Evolutionary conservation across 2,329 filamentous ascomycete species (phyloP).

Genomic region (Hypoxylon sp.): DNA sequence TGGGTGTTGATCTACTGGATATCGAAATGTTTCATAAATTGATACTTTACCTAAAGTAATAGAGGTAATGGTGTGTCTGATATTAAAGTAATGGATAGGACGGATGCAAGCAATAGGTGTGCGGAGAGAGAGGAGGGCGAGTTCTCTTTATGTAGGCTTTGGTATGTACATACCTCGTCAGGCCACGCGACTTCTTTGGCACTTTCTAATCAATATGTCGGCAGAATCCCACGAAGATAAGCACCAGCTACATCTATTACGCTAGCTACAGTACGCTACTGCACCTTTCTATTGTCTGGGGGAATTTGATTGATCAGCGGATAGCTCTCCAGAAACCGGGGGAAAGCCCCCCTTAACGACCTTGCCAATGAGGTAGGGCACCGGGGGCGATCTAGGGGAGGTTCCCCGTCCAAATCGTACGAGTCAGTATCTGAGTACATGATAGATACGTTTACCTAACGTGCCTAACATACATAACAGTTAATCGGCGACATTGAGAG

Average conservation of each 20-base stretch:
- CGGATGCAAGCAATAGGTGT: not conserved
- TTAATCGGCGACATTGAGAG: constrained; percentile 9
- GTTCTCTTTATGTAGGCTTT: constrained; percentile 32
- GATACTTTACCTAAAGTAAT: constrained; percentile 4
- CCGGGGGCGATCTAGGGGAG: constrained; percentile 37
- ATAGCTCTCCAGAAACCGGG: constrained; percentile 18
- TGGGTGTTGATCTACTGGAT: constrained; percentile 7
- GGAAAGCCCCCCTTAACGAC: constrained; percentile 44
- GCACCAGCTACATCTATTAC: constrained; percentile 1
- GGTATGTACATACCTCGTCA: constrained; percentile 4
- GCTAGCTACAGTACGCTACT: constrained; percentile 31
- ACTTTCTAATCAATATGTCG: constrained; percentile 26
- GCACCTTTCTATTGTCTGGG: constrained; percentile 30
- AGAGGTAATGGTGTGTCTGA: not conserved
- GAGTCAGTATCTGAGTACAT: constrained; percentile 2
- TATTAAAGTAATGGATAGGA: constrained; percentile 3
- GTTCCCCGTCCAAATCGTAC: constrained; percentile 30
- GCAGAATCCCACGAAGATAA: constrained; percentile 28
- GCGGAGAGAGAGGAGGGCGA: constrained; percentile 18
- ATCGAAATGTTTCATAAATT: constrained; percentile 16
- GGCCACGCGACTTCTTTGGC: constrained; percentile 28
- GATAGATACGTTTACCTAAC: constrained; percentile 3
- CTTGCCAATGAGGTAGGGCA: constrained; percentile 46
- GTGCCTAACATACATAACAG: not conserved
- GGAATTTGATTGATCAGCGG: constrained; percentile 37